Evolutionary conservation across 2,329 filamentous ascomycete species (phyloP).

Genomic region (Mycosphaerella sp.): DNA sequence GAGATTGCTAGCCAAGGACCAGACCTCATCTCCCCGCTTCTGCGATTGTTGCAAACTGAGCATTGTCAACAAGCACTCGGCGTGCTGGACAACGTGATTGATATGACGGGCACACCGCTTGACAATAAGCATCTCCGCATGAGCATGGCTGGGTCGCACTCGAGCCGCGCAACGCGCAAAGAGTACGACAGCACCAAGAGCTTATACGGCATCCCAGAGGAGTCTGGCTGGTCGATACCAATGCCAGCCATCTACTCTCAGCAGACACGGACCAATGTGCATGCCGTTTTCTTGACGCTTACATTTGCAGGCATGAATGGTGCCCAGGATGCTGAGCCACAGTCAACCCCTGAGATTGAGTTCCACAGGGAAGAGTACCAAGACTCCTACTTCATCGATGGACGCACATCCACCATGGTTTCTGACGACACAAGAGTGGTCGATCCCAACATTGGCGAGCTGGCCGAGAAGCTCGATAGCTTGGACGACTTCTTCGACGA

Average conservation of each 20-base stretch:
- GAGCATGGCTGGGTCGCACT: slow-evolving; percentile 92
- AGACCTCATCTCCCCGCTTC: slow-evolving; percentile 86
- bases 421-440: slow-evolving; percentile 67
- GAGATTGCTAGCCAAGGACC: slow-evolving; percentile 88
- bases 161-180: slow-evolving; percentile 71
- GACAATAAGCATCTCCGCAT: slow-evolving; percentile 92
- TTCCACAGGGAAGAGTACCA: slow-evolving; percentile 87
- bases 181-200: slow-evolving; percentile 93
- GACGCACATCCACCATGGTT: slow-evolving; percentile 80
- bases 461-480: slow-evolving; percentile 57
- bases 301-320: slow-evolving; percentile 35
- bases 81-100: slow-evolving; percentile 92
- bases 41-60: slow-evolving; percentile 84
- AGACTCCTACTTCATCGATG: slow-evolving; percentile 63
- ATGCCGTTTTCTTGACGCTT: slow-evolving; percentile 84
- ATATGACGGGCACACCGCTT: slow-evolving; percentile 78
- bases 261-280: slow-evolving; percentile 82
- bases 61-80: slow-evolving; percentile 88
- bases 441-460: slow-evolving; percentile 70
- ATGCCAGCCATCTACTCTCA: slow-evolving; percentile 85
- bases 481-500: slow-evolving; percentile 52
- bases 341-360: slow-evolving; percentile 77
- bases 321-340: slow-evolving; percentile 45
- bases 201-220: slow-evolving; percentile 91
- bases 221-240: slow-evolving; percentile 92